Base-by-base conservation (phyloP, 2,329 filamentous ascomycete species). In the Epichloe glyceriae region DNA sequence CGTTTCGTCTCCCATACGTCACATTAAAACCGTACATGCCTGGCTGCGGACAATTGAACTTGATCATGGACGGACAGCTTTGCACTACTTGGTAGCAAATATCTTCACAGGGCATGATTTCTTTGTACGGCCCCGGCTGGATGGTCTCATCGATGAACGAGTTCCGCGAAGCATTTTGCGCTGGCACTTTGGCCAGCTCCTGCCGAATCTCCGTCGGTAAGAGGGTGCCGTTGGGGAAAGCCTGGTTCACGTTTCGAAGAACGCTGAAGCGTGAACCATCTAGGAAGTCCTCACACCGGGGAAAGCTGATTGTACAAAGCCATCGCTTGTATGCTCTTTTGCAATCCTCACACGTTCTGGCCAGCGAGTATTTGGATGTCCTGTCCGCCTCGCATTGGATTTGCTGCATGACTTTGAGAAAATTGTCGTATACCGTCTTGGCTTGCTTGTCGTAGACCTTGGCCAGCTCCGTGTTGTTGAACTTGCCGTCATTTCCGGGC, bases 261-360 rank as follows among this genome's bases (percentile, higher is more conserved):
- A 73, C 65, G 2, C 72, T 67, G 55, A 69, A 68, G 1, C 66
- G 49, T 14, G 73, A 71, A 2, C 65, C 60, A 46, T 74, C 79
- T 47, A 75, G 79, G 60, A 86, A 93, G 68, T 96, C 91, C 61
- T 88, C 84, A 70, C 93, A 98, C 33, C 90, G 86, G 1, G 93
- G 93, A 54, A 98, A 93, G 15, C 82, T 85, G 30, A 97, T 89
- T 22, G 88, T 86, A 70, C 93, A 98, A 19, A 98, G 82, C 93
- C 93, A 98, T 61, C 82, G 75, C 66, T 94, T 96, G 75, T 98
- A 98, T 8, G 88, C 88, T 1, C 64, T 61, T 15, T 73, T 79
- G 67, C 93, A 98, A 65, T 94, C 78, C 42, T 72, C 67, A 71
- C 93, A 98, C 57, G 68, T 79, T 41, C 82, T 79, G 2, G 81